Conservation (phyloP, 1,139 yeast genomes). For the Blastobotrys niveus region DNA sequence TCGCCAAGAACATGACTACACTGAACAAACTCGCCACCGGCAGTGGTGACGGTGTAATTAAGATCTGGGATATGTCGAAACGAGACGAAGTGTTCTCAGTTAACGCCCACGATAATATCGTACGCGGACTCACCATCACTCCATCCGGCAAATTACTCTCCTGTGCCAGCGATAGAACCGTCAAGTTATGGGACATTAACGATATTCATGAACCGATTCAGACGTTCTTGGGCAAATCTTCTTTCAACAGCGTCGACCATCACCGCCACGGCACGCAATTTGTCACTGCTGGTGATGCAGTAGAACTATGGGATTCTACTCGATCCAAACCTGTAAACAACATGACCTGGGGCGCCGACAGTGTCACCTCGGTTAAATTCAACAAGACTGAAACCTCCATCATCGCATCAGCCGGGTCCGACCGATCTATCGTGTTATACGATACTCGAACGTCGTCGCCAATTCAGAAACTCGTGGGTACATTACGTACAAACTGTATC, state of each 20-base stretch:
- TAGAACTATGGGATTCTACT: constrained; percentile 84
- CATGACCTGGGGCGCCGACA: constrained; percentile 95
- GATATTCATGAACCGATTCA: constrained; percentile 41
- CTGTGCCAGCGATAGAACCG: constrained; percentile 86
- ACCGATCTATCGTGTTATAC: constrained; percentile 82
- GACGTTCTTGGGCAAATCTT: constrained; percentile 77
- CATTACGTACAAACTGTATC: constrained; percentile 76
- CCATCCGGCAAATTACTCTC: constrained; percentile 64
- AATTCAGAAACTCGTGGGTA: constrained; percentile 80
- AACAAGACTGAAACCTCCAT: constrained; percentile 87
- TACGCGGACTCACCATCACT: constrained; percentile 79
- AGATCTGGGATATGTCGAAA: constrained; percentile 82
- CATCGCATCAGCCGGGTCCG: constrained; percentile 87
- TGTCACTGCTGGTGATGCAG: constrained; percentile 87
- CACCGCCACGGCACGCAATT: constrained; percentile 68
- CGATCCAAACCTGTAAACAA: constrained; percentile 72
- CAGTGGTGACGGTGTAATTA: constrained; percentile 90
- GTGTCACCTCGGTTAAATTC: constrained; percentile 72
- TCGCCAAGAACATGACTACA: constrained; percentile 70
- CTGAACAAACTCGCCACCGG: constrained; percentile 82
- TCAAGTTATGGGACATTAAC: constrained; percentile 69
- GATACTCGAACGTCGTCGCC: constrained; percentile 93
- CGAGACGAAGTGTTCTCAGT: constrained; percentile 70
- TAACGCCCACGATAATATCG: constrained; percentile 88
- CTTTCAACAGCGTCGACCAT: constrained; percentile 82